phyloP scores from a whole-genome alignment of 768 basidiomycete species.

The Termitomyces sp. region DNA sequence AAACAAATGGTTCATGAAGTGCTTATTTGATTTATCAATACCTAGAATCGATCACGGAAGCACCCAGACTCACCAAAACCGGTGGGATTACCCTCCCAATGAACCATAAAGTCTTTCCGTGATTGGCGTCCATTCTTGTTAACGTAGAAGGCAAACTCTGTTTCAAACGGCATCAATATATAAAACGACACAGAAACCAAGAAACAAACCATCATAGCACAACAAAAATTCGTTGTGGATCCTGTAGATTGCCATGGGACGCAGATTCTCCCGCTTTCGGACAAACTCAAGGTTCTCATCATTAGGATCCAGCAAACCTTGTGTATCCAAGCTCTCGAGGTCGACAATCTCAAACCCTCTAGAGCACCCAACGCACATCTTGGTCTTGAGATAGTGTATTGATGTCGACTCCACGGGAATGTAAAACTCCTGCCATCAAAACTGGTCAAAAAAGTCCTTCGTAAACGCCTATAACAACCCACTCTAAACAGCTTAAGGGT shows the following conservation, averaged over 20 bases:
- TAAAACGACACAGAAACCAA: slow-evolving; percentile 7
- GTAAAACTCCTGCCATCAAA: slow-evolving; percentile 80
- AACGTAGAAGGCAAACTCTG: slow-evolving; percentile 99
- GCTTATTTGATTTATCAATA: slow-evolving; percentile 43
- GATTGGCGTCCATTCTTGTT: slow-evolving; percentile 95
- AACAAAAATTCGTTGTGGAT: slow-evolving; percentile 95
- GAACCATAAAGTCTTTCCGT: slow-evolving; percentile 87
- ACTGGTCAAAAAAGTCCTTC: slow-evolving; percentile 2
- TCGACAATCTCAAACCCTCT: slow-evolving; percentile 99
- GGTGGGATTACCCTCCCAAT: slow-evolving; percentile 94
- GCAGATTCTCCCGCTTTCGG: slow-evolving; percentile 79
- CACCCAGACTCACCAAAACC: slow-evolving; percentile 76
- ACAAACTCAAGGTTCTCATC: slow-evolving; percentile 94
- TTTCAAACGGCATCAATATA: neutral
- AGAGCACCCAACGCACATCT: slow-evolving; percentile 94
- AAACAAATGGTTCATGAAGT: slow-evolving; percentile 92
- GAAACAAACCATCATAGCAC: slow-evolving; percentile 88
- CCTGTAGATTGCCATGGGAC: slow-evolving; percentile 95
- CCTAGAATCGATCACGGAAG: neutral
- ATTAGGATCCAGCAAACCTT: slow-evolving; percentile 89
- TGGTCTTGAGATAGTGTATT: slow-evolving; percentile 95
- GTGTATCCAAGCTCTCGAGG: slow-evolving; percentile 94
- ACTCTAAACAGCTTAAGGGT: slow-evolving; percentile 91
- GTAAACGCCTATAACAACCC: slow-evolving; percentile 13
- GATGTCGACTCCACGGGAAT: slow-evolving; percentile 97